Base-by-base conservation (phyloP, 2,329 filamentous ascomycete genomes). In the Lecanosticta acicola region DNA sequence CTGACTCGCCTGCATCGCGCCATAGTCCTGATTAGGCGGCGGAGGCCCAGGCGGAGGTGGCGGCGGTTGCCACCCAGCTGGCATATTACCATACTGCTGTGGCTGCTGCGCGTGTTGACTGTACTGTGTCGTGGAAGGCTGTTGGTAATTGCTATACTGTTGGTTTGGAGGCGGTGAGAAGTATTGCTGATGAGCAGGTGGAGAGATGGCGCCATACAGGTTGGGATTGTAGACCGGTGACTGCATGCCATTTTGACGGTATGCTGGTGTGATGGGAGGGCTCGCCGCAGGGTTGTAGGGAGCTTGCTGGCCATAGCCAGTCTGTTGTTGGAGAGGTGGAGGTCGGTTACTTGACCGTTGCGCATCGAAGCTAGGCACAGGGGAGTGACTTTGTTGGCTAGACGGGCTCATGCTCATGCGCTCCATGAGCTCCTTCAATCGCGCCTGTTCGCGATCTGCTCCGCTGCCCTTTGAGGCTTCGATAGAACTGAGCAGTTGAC, bases 381-480 rank as follows among this genome's bases (percentile, higher is more conserved):
- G 71, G 10, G 70, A 71, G 17, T 66, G 65, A 69, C 70, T 24
- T 33, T 47, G 49, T 4, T 68, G 64, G 3, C 50, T 66, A n/a
- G 62, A 59, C 2, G 69, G 63, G 32, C 91, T 87, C 70, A 96
- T 84, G 1, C 89, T 90, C 81, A 97, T 91, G 43, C 90, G 81
- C 62, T 96, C 90, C 93, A 98, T 97, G 33, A 98, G 73, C 34
- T 86, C 85, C 46, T 87, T 82, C 45, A 98, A 71, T 45, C 91
- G 80, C 60, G 94, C 88, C 46, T 87, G 83, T 65, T 97, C 91
- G 42, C 85, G 76, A 59, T 95, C 89, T 24, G 89, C 88, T 17
- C 71, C 69, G 32, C 71, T 83, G 41, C 76, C 79, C 59, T 84
- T 84, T 41, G 85, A 81, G 56, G 85, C 82, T 66, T 95, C 89